These are phyloP conservation scores for Pseudozyma thailandica DNA, from an alignment of 1,284 basidiomycete species.

Conservation along the genomic window DNA sequence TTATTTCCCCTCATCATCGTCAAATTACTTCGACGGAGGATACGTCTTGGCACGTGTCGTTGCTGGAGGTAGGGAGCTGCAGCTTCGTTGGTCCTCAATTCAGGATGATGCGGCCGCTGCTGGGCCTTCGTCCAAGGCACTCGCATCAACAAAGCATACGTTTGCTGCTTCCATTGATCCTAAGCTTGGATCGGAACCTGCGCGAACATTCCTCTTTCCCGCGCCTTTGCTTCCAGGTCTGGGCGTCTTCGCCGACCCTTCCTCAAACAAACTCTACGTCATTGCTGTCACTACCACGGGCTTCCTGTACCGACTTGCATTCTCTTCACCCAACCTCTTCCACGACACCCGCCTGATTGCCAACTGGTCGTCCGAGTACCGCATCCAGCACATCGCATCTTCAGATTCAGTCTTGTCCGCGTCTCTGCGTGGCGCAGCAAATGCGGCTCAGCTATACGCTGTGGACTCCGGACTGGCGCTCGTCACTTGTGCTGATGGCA, in stretches of 20 bases:
- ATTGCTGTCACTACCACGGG: constrained; percentile 52
- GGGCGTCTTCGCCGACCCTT: constrained; percentile 45
- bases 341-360: constrained; percentile 29
- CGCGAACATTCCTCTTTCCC: constrained; percentile 50
- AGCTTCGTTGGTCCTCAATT: constrained; percentile 47
- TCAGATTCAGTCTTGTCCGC: constrained; percentile 30
- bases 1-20: constrained; percentile 33
- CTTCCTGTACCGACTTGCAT: constrained; percentile 51
- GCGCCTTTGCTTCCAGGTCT: constrained; percentile 52
- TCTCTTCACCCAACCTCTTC: constrained; percentile 45
- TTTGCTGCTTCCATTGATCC: constrained; percentile 29
- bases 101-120: constrained; percentile 10
- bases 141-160: constrained; percentile 11
- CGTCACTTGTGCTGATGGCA: constrained; percentile 59
- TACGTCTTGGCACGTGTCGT: constrained; percentile 52
- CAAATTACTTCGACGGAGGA: constrained; percentile 21
- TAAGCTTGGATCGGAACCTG: constrained; percentile 28
- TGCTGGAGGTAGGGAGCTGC: constrained; percentile 43
- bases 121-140: constrained; percentile 15
- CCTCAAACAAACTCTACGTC: constrained; percentile 42
- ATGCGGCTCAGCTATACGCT: constrained; percentile 47
- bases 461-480: constrained; percentile 54
- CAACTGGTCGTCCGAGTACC: constrained; percentile 53
- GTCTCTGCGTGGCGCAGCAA: constrained; percentile 26
- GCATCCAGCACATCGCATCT: constrained; percentile 38